These are phyloP conservation scores for Scheffersomyces stambukii DNA, from an alignment of 1,139 yeast genomes.

Conservation along the genomic window DNA sequence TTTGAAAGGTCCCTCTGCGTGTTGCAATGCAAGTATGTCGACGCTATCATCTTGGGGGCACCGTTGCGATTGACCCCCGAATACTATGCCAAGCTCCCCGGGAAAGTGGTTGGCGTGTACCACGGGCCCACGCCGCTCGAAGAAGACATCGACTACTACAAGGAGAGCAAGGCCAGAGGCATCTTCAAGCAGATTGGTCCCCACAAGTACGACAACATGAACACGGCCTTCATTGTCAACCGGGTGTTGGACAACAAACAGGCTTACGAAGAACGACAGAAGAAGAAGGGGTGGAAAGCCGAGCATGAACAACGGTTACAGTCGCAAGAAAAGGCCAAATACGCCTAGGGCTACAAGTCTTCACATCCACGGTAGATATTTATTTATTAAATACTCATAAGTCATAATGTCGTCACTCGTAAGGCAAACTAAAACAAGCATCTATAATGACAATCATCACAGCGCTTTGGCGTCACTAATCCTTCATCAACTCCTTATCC, in stretches of 20 bases:
- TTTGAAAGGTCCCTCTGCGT: conserved; percentile 85
- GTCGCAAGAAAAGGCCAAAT: conserved; percentile 16
- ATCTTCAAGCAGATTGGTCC: conserved; percentile 42
- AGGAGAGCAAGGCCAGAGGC: conserved; percentile 21
- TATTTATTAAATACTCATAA: not conserved
- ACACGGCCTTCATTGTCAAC: conserved; percentile 62
- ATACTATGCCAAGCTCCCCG: conserved; percentile 37
- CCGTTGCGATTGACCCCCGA: conserved; percentile 49
- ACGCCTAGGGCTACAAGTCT: too few relatives aligned
- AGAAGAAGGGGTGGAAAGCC: conserved; percentile 73
- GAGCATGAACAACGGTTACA: conserved; percentile 30
- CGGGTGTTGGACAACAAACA: conserved; percentile 63
- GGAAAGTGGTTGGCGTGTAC: conserved; percentile 43
- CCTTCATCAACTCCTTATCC: conserved; percentile 16
- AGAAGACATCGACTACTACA: conserved; percentile 26
- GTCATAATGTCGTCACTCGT: not conserved
- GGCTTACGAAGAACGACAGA: conserved; percentile 74
- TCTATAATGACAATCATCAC: not conserved
- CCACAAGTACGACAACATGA: conserved; percentile 57
- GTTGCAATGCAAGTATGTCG: conserved; percentile 81
- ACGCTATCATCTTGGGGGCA: conserved; percentile 67
- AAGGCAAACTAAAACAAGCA: not conserved
- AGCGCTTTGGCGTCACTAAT: not conserved
- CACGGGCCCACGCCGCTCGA: conserved; percentile 58
- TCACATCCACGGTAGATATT: not conserved